phyloP scores from a whole-genome alignment of 106 monocot species.

The Phalaenopsis aphrodite region DNA sequence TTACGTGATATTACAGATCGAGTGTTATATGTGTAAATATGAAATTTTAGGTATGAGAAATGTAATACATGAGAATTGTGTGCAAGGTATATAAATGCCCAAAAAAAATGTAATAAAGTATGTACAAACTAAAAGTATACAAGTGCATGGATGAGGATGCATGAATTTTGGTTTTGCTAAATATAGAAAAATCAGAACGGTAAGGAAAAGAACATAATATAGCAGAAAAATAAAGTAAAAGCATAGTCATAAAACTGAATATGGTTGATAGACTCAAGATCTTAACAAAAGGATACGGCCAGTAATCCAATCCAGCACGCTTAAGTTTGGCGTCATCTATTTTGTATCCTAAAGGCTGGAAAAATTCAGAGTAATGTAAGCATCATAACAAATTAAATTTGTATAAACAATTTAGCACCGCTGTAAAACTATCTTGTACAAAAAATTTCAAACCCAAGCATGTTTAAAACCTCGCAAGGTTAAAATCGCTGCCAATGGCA shows the following conservation, averaged over 20 bases:
- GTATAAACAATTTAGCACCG: background rate
- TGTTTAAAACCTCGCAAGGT: too few relatives aligned
- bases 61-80: too few relatives aligned
- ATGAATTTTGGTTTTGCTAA: background rate
- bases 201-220: background rate
- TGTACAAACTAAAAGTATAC: background rate
- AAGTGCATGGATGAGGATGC: background rate
- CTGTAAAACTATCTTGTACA: too few relatives aligned
- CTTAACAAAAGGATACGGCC: slow-evolving; percentile 78
- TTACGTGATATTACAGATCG: too few relatives aligned
- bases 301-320: slow-evolving; percentile 99
- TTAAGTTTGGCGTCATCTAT: slow-evolving; percentile 93
- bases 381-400: background rate
- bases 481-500: too few relatives aligned
- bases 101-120: background rate
- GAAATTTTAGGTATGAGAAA: too few relatives aligned
- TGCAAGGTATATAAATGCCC: background rate
- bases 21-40: too few relatives aligned
- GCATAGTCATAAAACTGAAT: too few relatives aligned
- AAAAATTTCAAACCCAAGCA: too few relatives aligned
- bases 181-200: background rate
- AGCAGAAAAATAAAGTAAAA: background rate
- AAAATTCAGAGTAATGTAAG: slow-evolving; percentile 12
- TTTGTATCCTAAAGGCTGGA: slow-evolving; percentile 87
- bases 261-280: too few relatives aligned